Conservation (phyloP, 202 grass and related monocot species). For the Digitaria exilis region DNA sequence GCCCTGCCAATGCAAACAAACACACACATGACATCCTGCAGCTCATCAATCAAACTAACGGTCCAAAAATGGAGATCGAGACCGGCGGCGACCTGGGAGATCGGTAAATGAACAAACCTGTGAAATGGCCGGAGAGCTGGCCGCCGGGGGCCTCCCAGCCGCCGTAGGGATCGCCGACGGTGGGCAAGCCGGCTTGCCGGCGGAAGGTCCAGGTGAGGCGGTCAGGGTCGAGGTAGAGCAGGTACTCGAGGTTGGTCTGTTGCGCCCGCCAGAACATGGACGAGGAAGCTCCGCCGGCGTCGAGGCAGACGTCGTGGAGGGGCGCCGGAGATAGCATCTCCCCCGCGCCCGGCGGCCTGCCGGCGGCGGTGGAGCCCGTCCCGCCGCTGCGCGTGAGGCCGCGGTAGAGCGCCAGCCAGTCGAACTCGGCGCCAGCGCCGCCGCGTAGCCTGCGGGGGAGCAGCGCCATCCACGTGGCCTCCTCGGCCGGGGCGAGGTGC, state of each 20-base stretch:
- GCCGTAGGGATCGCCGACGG: slow-evolving; percentile 56
- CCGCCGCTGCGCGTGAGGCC: slow-evolving; percentile 44
- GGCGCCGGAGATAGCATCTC: slow-evolving; percentile 49
- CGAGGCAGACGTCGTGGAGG: slow-evolving; percentile 65
- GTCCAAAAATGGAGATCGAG: too few species aligned
- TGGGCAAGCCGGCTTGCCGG: slow-evolving; percentile 47
- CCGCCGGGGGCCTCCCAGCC: slow-evolving; percentile 60
- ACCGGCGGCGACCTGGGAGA: too few species aligned
- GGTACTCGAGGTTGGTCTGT: slow-evolving; percentile 72
- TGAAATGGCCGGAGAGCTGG: slow-evolving; percentile 65
- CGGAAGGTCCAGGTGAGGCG: slow-evolving; percentile 61
- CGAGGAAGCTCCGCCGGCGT: not conserved
- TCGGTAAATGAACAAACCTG: slow-evolving; percentile 45
- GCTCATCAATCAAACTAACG: too few species aligned
- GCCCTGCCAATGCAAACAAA: slow-evolving; percentile 41
- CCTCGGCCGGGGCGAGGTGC: slow-evolving; percentile 63
- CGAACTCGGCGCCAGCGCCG: slow-evolving; percentile 35
- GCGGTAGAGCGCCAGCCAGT: slow-evolving; percentile 70
- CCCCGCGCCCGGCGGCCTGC: not conserved
- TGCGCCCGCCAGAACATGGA: slow-evolving; percentile 66
- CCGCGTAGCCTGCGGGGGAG: slow-evolving; percentile 46
- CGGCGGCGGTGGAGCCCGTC: not conserved
- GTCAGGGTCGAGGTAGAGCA: slow-evolving; percentile 63
- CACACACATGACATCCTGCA: too few species aligned
- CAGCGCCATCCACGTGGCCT: slow-evolving; percentile 65